Conservation (phyloP, 257 asterid species). For the Gentiana straminea region DNA sequence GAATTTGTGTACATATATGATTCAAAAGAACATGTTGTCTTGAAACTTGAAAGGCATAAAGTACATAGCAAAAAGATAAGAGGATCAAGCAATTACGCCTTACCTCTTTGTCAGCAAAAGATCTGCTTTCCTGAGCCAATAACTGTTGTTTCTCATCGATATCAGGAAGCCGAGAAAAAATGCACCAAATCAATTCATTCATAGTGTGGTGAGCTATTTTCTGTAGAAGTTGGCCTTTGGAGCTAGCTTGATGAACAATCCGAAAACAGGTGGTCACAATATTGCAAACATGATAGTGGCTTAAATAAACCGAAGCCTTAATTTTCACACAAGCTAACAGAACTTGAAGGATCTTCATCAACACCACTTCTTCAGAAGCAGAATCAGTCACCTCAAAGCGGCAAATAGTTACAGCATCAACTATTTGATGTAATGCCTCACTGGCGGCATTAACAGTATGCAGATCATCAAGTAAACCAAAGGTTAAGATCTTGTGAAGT, state of each 20-base stretch:
- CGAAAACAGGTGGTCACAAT: constrained; percentile 85
- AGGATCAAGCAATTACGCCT: not conserved
- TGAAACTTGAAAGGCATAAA: too few relatives aligned
- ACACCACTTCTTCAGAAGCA: constrained; percentile 93
- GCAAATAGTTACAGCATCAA: constrained; percentile 95
- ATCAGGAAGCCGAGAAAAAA: constrained; percentile 63
- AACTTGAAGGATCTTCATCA: constrained; percentile 95
- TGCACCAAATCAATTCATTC: constrained; percentile 87
- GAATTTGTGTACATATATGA: not conserved
- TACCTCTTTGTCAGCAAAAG: constrained; percentile 42
- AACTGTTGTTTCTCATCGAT: constrained; percentile 22
- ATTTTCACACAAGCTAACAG: constrained; percentile 95
- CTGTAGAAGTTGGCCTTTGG: constrained; percentile 80
- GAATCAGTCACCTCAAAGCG: constrained; percentile 98
- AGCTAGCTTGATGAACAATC: constrained; percentile 88
- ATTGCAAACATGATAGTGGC: constrained; percentile 84
- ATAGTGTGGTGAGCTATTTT: constrained; percentile 89
- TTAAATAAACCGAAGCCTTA: constrained; percentile 62
- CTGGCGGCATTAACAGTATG: constrained; percentile 63
- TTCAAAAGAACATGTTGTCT: not conserved
- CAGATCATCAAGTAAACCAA: constrained; percentile 66
- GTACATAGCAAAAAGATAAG: too few relatives aligned
- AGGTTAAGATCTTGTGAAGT: constrained; percentile 70
- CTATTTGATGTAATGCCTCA: constrained; percentile 68
- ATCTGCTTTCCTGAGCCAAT: constrained; percentile 22